phyloP scores from a whole-genome alignment of 441 rosid genomes.

The Corymbia calophylla region DNA sequence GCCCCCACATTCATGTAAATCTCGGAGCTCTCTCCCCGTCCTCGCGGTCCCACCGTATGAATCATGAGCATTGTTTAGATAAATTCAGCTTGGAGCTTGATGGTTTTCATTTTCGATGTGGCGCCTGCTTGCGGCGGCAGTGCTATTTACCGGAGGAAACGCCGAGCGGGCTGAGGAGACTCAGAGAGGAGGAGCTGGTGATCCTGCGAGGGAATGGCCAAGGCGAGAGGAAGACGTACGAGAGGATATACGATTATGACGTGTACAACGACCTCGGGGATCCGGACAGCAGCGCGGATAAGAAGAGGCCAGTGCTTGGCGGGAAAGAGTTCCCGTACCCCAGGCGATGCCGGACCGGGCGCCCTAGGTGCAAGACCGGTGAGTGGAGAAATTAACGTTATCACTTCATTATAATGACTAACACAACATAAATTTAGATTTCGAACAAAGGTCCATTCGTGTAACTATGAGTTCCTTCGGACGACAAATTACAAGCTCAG shows the following conservation, averaged over 20 bases:
- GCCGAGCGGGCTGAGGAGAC: slow-evolving; percentile 38
- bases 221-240: slow-evolving; percentile 39
- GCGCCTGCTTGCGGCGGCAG: slow-evolving; percentile 2
- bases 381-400: slow-evolving; percentile 11
- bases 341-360: slow-evolving; percentile 64
- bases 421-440: neutral
- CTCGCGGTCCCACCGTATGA: neutral
- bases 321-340: slow-evolving; percentile 53
- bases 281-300: slow-evolving; percentile 25
- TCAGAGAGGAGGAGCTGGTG: slow-evolving; percentile 47
- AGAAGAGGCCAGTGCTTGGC: slow-evolving; percentile 53
- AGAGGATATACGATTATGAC: slow-evolving; percentile 68
- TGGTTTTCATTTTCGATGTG: neutral
- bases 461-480: neutral
- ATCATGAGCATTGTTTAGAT: neutral
- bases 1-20: neutral
- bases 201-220: slow-evolving; percentile 42
- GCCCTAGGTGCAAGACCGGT: slow-evolving; percentile 25
- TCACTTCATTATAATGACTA: neutral
- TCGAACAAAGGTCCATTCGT: neutral
- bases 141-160: slow-evolving; percentile 51
- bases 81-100: neutral
- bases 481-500: neutral
- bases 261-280: slow-evolving; percentile 62
- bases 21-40: neutral